phyloP scores from a whole-genome alignment of 2,329 filamentous ascomycete genomes.

The Alternaria panax region DNA sequence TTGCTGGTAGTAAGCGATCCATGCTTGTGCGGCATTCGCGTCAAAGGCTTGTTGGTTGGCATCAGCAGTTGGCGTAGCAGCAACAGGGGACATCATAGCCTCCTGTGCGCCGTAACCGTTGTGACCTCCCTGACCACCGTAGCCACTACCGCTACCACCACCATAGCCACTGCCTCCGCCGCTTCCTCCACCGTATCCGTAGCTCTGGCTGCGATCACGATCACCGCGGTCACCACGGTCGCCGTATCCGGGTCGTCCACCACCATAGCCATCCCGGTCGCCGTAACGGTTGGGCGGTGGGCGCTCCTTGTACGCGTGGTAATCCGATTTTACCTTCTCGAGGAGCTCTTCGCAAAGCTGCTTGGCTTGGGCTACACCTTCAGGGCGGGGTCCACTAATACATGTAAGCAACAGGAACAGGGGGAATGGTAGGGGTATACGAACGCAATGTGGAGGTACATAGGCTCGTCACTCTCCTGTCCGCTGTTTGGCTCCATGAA shows the following conservation, averaged over 20 bases:
- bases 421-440: constrained; percentile 40
- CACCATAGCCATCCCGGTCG: constrained; percentile 50
- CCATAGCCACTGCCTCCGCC: constrained; percentile 17
- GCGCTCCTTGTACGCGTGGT: constrained; percentile 83
- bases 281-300: constrained; percentile 59
- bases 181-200: constrained; percentile 45
- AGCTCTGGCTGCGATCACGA: constrained; percentile 52
- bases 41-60: constrained; percentile 58
- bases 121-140: constrained; percentile 48
- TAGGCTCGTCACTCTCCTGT: constrained; percentile 89
- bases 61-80: constrained; percentile 53
- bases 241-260: constrained; percentile 51
- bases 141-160: constrained; percentile 52
- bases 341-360: constrained; percentile 89
- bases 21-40: constrained; percentile 84
- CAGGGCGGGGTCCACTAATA: constrained; percentile 80
- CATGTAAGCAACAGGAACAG: constrained; percentile 17
- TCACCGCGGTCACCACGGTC: constrained; percentile 51
- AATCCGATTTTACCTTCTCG: constrained; percentile 84
- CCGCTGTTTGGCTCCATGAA: constrained; percentile 91
- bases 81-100: constrained; percentile 41
- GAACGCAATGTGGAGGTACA: constrained; percentile 96
- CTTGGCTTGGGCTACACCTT: constrained; percentile 86
- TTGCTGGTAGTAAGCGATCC: constrained; percentile 67
- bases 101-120: constrained; percentile 30